These are phyloP conservation scores for Kodamaea leandrae DNA, from an alignment of 805 yeast species.

Conservation along the genomic window DNA sequence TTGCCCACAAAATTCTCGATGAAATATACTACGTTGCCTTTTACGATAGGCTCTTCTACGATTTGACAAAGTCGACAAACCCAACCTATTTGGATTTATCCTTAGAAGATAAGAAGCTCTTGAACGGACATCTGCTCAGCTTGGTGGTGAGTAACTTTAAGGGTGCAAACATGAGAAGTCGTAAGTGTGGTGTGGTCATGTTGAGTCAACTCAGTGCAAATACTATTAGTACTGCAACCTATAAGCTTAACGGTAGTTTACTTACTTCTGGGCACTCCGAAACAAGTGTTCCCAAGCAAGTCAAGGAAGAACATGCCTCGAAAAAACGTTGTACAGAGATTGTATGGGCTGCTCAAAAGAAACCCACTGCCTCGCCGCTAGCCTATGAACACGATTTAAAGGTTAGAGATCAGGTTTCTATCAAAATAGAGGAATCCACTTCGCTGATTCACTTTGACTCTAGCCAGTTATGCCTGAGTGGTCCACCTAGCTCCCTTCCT, in stretches of 20 bases:
- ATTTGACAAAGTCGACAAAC: background rate
- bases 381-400: background rate
- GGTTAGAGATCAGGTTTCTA: background rate
- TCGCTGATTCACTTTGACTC: background rate
- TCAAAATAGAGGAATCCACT: background rate
- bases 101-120: background rate
- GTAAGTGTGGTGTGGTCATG: constrained; percentile 14
- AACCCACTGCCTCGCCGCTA: background rate
- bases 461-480: background rate
- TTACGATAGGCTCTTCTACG: constrained; percentile 24
- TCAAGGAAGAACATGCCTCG: background rate
- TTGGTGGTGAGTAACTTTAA: constrained; percentile 16
- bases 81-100: background rate
- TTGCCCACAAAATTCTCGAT: constrained; percentile 15
- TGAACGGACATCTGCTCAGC: constrained; percentile 6
- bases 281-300: background rate
- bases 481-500: constrained; percentile 1
- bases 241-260: background rate
- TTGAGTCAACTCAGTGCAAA: constrained; percentile 13
- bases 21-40: constrained; percentile 27
- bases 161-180: constrained; percentile 1
- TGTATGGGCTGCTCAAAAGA: background rate
- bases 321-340: background rate
- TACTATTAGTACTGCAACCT: background rate
- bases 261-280: background rate